Conservation (phyloP, 2,329 filamentous ascomycete species). For the Ceratocystis huliohia region DNA sequence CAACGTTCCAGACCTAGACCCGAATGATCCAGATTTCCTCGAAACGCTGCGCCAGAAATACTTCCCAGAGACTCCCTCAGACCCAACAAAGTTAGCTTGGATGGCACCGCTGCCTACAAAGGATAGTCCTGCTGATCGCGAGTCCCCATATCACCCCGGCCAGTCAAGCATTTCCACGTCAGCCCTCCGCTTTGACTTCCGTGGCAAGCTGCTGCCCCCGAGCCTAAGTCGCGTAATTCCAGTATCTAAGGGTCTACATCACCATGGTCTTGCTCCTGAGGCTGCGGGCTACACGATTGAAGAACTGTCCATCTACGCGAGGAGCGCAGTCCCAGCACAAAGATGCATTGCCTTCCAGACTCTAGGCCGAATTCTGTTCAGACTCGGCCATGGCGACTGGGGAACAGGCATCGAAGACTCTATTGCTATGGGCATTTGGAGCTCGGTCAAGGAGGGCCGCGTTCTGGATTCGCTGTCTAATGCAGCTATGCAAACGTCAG, state of each 20-base stretch:
- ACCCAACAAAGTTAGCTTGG: constrained; percentile 80
- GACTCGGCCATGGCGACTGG: constrained; percentile 62
- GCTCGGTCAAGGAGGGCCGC: constrained; percentile 59
- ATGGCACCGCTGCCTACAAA: constrained; percentile 61
- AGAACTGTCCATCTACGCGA: constrained; percentile 67
- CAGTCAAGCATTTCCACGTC: constrained; percentile 59
- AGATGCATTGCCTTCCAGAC: constrained; percentile 87
- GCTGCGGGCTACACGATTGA: constrained; percentile 87
- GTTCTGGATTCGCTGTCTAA: constrained; percentile 65
- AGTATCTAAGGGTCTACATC: constrained; percentile 69
- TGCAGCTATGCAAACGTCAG: constrained; percentile 55
- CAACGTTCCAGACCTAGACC: constrained; percentile 60
- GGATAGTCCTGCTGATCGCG: constrained; percentile 50
- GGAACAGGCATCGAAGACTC: constrained; percentile 46
- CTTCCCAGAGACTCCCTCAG: constrained; percentile 75
- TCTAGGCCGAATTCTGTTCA: constrained; percentile 69
- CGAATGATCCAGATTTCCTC: constrained; percentile 70
- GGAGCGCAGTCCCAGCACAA: constrained; percentile 74
- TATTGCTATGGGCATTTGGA: constrained; percentile 72
- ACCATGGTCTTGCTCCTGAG: constrained; percentile 84
- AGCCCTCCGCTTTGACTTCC: constrained; percentile 79
- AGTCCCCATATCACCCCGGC: constrained; percentile 71
- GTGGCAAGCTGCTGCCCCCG: constrained; percentile 67
- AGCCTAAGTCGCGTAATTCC: constrained; percentile 61
- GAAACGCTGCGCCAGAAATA: constrained; percentile 78